Conservation (phyloP, 2,329 filamentous ascomycete genomes). For the Pseudonectria buxi region DNA sequence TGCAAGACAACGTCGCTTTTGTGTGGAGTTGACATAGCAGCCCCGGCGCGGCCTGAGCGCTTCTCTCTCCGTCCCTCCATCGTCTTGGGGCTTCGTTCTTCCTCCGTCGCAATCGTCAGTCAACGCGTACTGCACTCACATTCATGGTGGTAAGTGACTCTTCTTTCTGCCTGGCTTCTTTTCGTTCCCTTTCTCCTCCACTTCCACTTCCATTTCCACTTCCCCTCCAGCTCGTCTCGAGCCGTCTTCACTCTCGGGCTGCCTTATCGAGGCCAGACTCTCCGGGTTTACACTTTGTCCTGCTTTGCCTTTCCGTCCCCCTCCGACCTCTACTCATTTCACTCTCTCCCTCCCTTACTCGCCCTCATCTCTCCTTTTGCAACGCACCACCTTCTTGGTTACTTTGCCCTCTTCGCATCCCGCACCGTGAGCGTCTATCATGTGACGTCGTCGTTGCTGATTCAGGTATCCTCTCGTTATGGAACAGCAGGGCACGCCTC, state of each 20-base stretch:
- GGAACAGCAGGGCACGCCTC: slow-evolving; percentile 38
- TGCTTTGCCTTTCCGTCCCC: background rate
- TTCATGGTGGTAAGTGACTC: slow-evolving; percentile 10
- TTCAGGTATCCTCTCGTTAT: slow-evolving; percentile 38
- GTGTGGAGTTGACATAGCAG: no score
- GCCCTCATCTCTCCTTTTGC: background rate
- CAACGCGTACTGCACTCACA: no score
- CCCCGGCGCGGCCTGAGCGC: no score
- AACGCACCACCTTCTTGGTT: no score
- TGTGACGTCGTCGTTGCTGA: slow-evolving; percentile 22
- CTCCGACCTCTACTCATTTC: slow-evolving; percentile 1
- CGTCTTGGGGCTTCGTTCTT: slow-evolving; percentile 5
- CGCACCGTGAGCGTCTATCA: slow-evolving; percentile 12
- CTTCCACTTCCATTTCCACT: slow-evolving; percentile 3
- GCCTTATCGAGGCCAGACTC: background rate
- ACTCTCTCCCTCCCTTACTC: background rate
- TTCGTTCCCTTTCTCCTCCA: slow-evolving; percentile 7
- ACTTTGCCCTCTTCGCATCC: slow-evolving; percentile 11
- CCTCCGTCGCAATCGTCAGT: no score
- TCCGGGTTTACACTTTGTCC: background rate
- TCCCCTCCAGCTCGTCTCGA: slow-evolving; percentile 2
- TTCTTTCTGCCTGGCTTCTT: slow-evolving; percentile 1
- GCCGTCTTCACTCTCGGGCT: slow-evolving; percentile 1
- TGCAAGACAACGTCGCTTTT: no score
- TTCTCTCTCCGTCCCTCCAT: slow-evolving; percentile 9